Evolutionary conservation across 306 rosid genomes (phyloP).

Genomic region (Oemleria cerasiformis): DNA sequence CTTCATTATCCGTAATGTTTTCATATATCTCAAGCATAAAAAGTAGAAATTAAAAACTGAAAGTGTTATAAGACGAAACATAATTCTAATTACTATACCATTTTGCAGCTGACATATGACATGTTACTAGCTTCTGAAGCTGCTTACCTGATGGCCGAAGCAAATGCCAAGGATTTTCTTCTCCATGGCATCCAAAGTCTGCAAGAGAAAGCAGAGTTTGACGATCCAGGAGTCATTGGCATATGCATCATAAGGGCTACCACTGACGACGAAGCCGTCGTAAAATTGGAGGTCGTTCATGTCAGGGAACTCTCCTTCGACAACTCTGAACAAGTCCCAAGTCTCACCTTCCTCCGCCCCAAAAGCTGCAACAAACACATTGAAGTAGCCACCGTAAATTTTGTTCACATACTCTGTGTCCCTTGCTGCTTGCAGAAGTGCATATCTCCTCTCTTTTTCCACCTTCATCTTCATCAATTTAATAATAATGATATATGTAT

Average conservation of each 20-base stretch:
- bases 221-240: constrained; percentile 57
- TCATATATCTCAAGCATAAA: no score
- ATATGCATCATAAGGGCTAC: constrained; percentile 59
- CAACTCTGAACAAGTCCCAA: constrained; percentile 62
- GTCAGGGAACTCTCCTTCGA: constrained; percentile 58
- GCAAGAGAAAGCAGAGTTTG: constrained; percentile 55
- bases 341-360: constrained; percentile 54
- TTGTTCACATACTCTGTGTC: constrained; percentile 61
- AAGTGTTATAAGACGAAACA: no score
- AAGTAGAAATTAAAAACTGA: no score
- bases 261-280: constrained; percentile 62
- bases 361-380: constrained; percentile 50
- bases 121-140: not conserved
- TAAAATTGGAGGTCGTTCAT: constrained; percentile 37
- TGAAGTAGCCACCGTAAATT: constrained; percentile 56
- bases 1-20: no score
- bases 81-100: no score
- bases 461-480: constrained; percentile 6
- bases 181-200: constrained; percentile 51
- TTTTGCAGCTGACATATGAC: no score
- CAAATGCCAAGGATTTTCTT: constrained; percentile 73
- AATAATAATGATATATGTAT: not conserved
- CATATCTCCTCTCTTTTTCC: constrained; percentile 37
- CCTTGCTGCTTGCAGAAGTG: constrained; percentile 47
- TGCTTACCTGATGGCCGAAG: constrained; percentile 69